Conservation (phyloP, 1,139 yeast genomes). For the Yamadazyma membranifaciens region DNA sequence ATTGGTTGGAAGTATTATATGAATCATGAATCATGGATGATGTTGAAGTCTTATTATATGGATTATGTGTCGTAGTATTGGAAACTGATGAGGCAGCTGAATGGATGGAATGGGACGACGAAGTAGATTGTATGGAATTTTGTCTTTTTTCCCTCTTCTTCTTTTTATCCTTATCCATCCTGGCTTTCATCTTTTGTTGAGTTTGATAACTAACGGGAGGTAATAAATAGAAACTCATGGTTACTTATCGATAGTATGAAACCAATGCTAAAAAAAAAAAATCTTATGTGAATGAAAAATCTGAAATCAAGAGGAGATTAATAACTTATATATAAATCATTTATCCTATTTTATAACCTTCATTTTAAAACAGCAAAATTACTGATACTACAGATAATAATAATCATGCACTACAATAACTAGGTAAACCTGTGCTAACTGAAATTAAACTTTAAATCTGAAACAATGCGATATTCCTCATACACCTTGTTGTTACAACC, state of each 20-base stretch:
- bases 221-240: constrained; percentile 31
- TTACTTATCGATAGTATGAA: not conserved
- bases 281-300: no score
- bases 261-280: no score
- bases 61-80: not conserved
- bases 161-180: constrained; percentile 16
- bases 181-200: constrained; percentile 28
- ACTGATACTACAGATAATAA: no score
- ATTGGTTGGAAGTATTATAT: not conserved
- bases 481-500: no score
- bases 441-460: no score
- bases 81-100: not conserved
- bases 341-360: no score
- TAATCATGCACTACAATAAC: no score
- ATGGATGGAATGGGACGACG: constrained; percentile 3
- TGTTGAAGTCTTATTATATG: not conserved
- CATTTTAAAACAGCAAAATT: no score
- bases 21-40: not conserved
- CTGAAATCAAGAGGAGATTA: no score
- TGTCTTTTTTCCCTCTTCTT: constrained; percentile 2
- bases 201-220: constrained; percentile 34
- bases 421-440: no score
- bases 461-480: no score
- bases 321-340: no score
- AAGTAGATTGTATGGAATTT: not conserved